These are phyloP conservation scores for Fomitopsis palustris DNA, from an alignment of 1,284 basidiomycete species.

Conservation along the genomic window DNA sequence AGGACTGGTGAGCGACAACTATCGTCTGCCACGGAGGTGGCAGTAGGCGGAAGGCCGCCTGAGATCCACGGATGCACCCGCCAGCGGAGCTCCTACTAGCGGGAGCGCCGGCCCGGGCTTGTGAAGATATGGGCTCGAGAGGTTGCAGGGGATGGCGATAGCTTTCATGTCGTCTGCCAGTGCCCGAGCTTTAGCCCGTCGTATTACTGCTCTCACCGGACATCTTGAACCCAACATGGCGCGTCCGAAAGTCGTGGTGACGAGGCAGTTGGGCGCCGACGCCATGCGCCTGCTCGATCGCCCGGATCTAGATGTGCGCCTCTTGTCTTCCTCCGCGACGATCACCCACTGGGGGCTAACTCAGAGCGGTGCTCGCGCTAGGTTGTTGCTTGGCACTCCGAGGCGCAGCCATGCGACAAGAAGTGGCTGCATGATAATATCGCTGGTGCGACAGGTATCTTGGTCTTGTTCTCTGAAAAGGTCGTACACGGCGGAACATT, in stretches of 20 bases:
- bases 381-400: constrained; percentile 65
- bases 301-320: constrained; percentile 53
- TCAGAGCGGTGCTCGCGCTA: constrained; percentile 20
- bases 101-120: too few relatives aligned
- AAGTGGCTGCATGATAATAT: constrained; percentile 81
- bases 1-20: too few relatives aligned
- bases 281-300: constrained; percentile 57
- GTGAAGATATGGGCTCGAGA: too few relatives aligned
- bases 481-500: constrained; percentile 26
- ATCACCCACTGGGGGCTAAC: background rate
- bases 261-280: constrained; percentile 66
- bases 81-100: background rate
- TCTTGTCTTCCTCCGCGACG: background rate
- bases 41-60: too few relatives aligned
- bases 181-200: background rate
- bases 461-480: constrained; percentile 74
- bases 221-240: constrained; percentile 1
- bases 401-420: constrained; percentile 61
- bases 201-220: background rate
- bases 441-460: constrained; percentile 57
- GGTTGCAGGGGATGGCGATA: background rate
- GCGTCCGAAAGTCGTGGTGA: constrained; percentile 58
- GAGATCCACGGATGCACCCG: too few relatives aligned
- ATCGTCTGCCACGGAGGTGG: too few relatives aligned
- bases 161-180: constrained; percentile 1